phyloP scores from a whole-genome alignment of 371 early-diverging fungal genomes.

The Chytridium lagenaria region DNA sequence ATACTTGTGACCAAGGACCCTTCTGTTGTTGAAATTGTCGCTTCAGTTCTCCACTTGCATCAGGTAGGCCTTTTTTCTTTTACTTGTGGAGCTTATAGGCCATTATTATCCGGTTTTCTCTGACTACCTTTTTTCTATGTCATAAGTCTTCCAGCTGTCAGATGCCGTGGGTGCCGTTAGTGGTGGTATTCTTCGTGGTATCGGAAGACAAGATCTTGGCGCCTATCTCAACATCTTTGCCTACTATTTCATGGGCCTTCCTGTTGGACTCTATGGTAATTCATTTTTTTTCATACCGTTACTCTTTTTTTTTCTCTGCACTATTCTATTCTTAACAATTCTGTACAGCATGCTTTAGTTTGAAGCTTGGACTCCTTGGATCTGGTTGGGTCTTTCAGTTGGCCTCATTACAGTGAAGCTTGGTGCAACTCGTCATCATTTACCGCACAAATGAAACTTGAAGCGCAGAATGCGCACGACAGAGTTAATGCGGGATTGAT shows the following conservation, averaged over 20 bases:
- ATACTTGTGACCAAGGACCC: slow-evolving; percentile 55
- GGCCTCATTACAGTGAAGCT: slow-evolving; percentile 41
- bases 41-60: slow-evolving; percentile 72
- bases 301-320: background rate
- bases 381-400: slow-evolving; percentile 54
- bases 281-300: background rate
- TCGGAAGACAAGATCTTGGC: slow-evolving; percentile 50
- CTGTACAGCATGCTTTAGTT: slow-evolving; percentile 35
- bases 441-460: slow-evolving; percentile 38
- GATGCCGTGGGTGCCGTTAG: slow-evolving; percentile 48
- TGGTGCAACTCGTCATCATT: slow-evolving; percentile 34
- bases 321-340: background rate
- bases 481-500: background rate
- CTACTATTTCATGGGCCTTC: slow-evolving; percentile 55
- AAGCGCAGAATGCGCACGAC: slow-evolving; percentile 39
- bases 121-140: background rate
- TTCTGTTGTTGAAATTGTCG: slow-evolving; percentile 71
- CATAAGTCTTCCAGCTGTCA: slow-evolving; percentile 72
- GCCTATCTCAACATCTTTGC: slow-evolving; percentile 50
- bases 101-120: background rate
- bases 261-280: slow-evolving; percentile 39
- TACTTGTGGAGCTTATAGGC: background rate
- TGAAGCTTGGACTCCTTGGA: slow-evolving; percentile 40
- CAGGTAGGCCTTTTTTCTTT: slow-evolving; percentile 38
- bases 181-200: slow-evolving; percentile 52